Conservation (phyloP, 1,284 basidiomycete species). For the Heterobasidion annosum region DNA sequence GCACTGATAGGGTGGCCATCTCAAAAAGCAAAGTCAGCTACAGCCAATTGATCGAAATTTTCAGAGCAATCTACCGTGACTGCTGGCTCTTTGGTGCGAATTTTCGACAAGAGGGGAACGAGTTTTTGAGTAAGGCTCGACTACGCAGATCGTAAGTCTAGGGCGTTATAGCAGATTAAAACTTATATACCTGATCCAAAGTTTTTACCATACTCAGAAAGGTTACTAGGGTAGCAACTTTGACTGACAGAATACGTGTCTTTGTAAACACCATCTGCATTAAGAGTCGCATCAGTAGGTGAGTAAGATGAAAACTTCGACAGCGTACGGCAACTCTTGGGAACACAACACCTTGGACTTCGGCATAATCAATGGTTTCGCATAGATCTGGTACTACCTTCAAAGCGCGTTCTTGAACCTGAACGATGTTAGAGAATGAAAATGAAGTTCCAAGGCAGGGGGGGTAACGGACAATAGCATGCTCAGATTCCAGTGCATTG, state of each 20-base stretch:
- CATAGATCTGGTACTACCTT: conserved; percentile 82
- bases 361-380: conserved; percentile 90
- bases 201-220: conserved; percentile 92
- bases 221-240: conserved; percentile 83
- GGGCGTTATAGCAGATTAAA: too few relatives aligned
- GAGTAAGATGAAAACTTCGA: neutral
- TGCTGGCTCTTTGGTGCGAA: conserved; percentile 90
- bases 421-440: conserved; percentile 10
- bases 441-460: neutral
- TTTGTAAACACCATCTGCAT: conserved; percentile 79
- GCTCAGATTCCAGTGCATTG: conserved; percentile 90
- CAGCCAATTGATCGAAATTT: neutral
- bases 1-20: conserved; percentile 90
- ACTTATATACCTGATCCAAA: conserved; percentile 70
- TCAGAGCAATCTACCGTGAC: conserved; percentile 58
- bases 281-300: neutral
- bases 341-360: conserved; percentile 80
- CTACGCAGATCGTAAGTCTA: conserved; percentile 19
- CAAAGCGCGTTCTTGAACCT: conserved; percentile 91
- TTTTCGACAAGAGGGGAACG: conserved; percentile 88
- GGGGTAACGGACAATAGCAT: conserved; percentile 49
- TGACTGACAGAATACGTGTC: conserved; percentile 79
- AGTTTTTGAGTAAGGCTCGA: conserved; percentile 89
- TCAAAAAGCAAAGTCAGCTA: conserved; percentile 17
- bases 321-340: conserved; percentile 72